These are phyloP conservation scores for Trypanosoma boissoni DNA, from an alignment of 208 protist species.

Conservation along the genomic window DNA sequence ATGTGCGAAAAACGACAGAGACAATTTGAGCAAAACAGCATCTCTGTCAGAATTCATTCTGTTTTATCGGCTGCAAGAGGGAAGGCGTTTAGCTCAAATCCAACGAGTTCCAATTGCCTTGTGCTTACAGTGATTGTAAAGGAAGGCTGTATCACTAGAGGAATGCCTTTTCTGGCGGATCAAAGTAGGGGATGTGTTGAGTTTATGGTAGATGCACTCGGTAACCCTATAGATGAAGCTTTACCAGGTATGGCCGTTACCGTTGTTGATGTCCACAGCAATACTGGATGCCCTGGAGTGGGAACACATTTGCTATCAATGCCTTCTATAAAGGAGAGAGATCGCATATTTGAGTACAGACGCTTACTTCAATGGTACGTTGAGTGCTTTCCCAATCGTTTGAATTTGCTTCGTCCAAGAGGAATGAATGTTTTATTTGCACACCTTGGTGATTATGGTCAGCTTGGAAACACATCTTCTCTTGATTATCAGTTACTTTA, in stretches of 20 bases:
- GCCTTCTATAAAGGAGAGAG: constrained; percentile 32
- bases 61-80: constrained; percentile 26
- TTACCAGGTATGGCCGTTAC: constrained; percentile 82
- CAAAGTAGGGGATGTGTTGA: constrained; percentile 79
- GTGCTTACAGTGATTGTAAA: constrained; percentile 70
- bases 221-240: constrained; percentile 58
- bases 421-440: constrained; percentile 74
- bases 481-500: constrained; percentile 84
- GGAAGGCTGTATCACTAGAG: constrained; percentile 71
- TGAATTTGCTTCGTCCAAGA: constrained; percentile 69
- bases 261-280: constrained; percentile 77
- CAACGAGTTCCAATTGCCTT: constrained; percentile 71
- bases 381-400: constrained; percentile 60
- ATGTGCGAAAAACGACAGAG: constrained; percentile 16
- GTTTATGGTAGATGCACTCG: constrained; percentile 73
- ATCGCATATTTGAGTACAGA: constrained; percentile 69
- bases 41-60: constrained; percentile 35
- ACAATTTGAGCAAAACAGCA: constrained; percentile 39
- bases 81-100: constrained; percentile 51
- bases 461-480: constrained; percentile 48
- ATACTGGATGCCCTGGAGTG: constrained; percentile 70
- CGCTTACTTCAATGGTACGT: constrained; percentile 85
- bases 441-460: constrained; percentile 88
- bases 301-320: constrained; percentile 79
- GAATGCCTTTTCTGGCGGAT: constrained; percentile 86